Conservation (phyloP, 2,329 filamentous ascomycete genomes). For the Harringtonia lauricola region DNA sequence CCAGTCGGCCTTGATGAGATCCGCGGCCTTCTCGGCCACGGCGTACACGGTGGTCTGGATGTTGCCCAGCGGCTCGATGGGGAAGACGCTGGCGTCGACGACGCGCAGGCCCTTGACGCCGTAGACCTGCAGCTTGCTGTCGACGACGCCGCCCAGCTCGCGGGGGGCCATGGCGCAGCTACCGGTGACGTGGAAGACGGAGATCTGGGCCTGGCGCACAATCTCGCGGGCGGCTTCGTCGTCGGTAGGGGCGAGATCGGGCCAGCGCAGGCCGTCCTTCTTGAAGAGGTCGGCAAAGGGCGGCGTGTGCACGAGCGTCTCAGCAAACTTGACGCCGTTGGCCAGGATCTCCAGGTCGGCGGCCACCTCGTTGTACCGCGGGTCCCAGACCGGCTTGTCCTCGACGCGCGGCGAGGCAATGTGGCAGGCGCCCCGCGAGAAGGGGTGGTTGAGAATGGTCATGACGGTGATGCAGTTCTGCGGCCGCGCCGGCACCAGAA, state of each 20-base stretch:
- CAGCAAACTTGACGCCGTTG: constrained; percentile 9
- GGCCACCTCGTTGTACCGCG: constrained; percentile 30
- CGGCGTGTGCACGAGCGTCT: neutral
- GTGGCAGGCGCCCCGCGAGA: constrained; percentile 44
- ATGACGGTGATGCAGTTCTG: constrained; percentile 36
- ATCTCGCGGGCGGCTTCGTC: neutral
- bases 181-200: constrained; percentile 35
- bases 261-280: constrained; percentile 24
- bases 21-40: constrained; percentile 8
- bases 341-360: constrained; percentile 8
- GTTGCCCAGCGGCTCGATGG: constrained; percentile 7
- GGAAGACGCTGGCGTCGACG: constrained; percentile 8
- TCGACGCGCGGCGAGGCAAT: constrained; percentile 29
- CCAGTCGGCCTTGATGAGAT: constrained; percentile 6
- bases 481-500: constrained; percentile 12
- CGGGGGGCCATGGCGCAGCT: constrained; percentile 23
- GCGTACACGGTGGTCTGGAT: constrained; percentile 9
- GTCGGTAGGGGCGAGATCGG: constrained; percentile 14
- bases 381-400: constrained; percentile 33
- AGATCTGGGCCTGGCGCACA: constrained; percentile 15
- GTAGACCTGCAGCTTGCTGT: constrained; percentile 1
- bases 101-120: constrained; percentile 5
- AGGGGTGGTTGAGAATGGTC: constrained; percentile 31
- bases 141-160: constrained; percentile 6
- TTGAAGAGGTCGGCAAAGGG: constrained; percentile 27